Conservation (phyloP, 2,329 filamentous ascomycete species). For the Ophiocordyceps camponoti-leonardi region DNA sequence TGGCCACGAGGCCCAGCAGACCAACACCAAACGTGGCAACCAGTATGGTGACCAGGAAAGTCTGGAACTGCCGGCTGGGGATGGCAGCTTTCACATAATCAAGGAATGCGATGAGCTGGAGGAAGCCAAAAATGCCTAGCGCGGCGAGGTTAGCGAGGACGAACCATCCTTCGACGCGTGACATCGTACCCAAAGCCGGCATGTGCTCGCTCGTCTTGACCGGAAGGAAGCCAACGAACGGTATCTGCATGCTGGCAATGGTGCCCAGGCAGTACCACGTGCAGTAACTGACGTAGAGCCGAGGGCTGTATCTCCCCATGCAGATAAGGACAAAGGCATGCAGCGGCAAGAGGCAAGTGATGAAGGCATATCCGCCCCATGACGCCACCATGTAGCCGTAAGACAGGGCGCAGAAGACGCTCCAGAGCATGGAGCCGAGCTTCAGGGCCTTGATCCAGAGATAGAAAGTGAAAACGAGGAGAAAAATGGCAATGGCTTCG, state of each 20-base stretch:
- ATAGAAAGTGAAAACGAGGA: slow-evolving; percentile 96
- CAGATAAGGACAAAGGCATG: slow-evolving; percentile 87
- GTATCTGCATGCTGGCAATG: slow-evolving; percentile 96
- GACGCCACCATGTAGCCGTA: slow-evolving; percentile 99
- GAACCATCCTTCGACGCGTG: not conserved
- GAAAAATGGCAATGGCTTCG: slow-evolving; percentile 97
- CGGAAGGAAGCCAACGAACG: slow-evolving; percentile 92
- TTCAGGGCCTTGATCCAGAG: slow-evolving; percentile 99
- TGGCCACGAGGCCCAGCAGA: slow-evolving; percentile 59
- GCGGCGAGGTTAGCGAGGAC: slow-evolving; percentile 4
- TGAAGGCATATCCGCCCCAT: slow-evolving; percentile 99
- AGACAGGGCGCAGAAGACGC: slow-evolving; percentile 81
- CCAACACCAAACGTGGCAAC: slow-evolving; percentile 57
- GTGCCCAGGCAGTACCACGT: slow-evolving; percentile 97
- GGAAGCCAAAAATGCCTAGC: slow-evolving; percentile 78
- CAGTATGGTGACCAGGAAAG: slow-evolving; percentile 62
- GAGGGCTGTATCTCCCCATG: slow-evolving; percentile 91
- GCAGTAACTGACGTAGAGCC: slow-evolving; percentile 90
- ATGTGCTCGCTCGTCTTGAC: slow-evolving; percentile 97
- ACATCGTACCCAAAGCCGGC: slow-evolving; percentile 62
- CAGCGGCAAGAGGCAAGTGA: slow-evolving; percentile 88
- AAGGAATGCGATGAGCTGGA: slow-evolving; percentile 85
- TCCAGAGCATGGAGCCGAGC: slow-evolving; percentile 92
- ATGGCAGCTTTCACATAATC: slow-evolving; percentile 81
- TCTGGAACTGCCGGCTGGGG: slow-evolving; percentile 86